Evolutionary conservation across 805 yeast genomes (phyloP).

Genomic region (Millerago galiae): DNA sequence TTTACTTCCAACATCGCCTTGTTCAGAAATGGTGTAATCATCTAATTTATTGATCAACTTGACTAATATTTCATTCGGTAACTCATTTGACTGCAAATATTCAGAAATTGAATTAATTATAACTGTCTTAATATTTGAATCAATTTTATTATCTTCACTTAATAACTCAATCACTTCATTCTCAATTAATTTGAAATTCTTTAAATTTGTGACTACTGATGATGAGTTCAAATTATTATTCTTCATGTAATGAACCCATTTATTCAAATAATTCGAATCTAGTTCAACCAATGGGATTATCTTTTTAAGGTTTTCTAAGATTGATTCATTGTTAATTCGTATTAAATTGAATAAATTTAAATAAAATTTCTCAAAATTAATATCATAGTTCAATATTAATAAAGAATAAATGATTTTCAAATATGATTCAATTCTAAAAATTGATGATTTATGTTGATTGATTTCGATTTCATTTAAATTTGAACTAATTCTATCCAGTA

Average conservation of each 20-base stretch:
- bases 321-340: constrained; percentile 14
- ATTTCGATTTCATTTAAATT: constrained; percentile 9
- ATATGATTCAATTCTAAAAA: constrained; percentile 19
- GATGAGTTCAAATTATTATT: constrained; percentile 34
- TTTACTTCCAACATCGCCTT: constrained; percentile 90
- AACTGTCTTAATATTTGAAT: constrained; percentile 12
- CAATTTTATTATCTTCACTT: constrained; percentile 20
- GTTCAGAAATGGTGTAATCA: constrained; percentile 72
- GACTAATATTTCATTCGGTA: background rate
- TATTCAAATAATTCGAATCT: constrained; percentile 11
- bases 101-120: constrained; percentile 15
- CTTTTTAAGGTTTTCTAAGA: constrained; percentile 1
- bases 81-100: constrained; percentile 2
- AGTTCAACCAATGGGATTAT: constrained; percentile 13
- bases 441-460: constrained; percentile 20
- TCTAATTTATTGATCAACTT: constrained; percentile 39
- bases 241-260: constrained; percentile 33
- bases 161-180: constrained; percentile 11
- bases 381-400: background rate
- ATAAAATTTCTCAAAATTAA: constrained; percentile 3
- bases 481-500: background rate
- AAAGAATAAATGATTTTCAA: constrained; percentile 19
- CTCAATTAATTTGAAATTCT: constrained; percentile 5
- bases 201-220: constrained; percentile 27
- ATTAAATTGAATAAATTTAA: constrained; percentile 19